Conservation (phyloP, 805 yeast genomes). For the Zygoascus biomembranicola region DNA sequence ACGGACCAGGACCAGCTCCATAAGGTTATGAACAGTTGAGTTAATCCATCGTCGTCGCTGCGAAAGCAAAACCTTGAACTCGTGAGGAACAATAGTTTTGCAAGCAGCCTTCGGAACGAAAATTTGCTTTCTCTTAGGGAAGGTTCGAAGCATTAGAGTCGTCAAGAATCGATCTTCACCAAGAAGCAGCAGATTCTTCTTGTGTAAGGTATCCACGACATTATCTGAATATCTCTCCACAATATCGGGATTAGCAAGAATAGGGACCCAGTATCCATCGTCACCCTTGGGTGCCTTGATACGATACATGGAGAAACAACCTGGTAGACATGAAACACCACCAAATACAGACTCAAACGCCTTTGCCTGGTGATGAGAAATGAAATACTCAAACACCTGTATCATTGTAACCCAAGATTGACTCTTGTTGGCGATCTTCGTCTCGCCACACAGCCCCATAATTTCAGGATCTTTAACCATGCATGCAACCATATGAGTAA, state of each 20-base stretch:
- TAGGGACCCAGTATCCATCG: slow-evolving; percentile 86
- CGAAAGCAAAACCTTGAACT: slow-evolving; percentile 68
- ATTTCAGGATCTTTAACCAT: slow-evolving; percentile 78
- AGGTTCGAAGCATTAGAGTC: slow-evolving; percentile 77
- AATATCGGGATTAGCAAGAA: slow-evolving; percentile 85
- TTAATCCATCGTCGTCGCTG: slow-evolving; percentile 97
- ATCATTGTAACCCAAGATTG: slow-evolving; percentile 87
- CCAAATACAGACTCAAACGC: slow-evolving; percentile 95
- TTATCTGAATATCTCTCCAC: slow-evolving; percentile 88
- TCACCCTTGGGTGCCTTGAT: slow-evolving; percentile 68
- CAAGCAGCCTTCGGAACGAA: slow-evolving; percentile 90
- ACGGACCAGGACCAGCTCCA: slow-evolving; percentile 77
- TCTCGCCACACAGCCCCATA: slow-evolving; percentile 95
- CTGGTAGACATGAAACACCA: slow-evolving; percentile 91
- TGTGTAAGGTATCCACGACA: slow-evolving; percentile 73
- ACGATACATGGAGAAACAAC: slow-evolving; percentile 89
- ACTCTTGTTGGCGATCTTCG: slow-evolving; percentile 76
- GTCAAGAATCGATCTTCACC: slow-evolving; percentile 89
- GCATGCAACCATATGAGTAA: slow-evolving; percentile 85
- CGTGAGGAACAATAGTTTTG: slow-evolving; percentile 81
- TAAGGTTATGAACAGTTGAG: slow-evolving; percentile 86
- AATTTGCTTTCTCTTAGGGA: slow-evolving; percentile 81
- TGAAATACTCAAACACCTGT: slow-evolving; percentile 88
- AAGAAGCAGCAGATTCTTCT: slow-evolving; percentile 70
- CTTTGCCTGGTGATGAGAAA: slow-evolving; percentile 89